Evolutionary conservation across 371 early-diverging fungal genomes (phyloP), one percentile per base, ranked within the genome.

Genomic region (Caulochytrium protostelioides): DNA sequence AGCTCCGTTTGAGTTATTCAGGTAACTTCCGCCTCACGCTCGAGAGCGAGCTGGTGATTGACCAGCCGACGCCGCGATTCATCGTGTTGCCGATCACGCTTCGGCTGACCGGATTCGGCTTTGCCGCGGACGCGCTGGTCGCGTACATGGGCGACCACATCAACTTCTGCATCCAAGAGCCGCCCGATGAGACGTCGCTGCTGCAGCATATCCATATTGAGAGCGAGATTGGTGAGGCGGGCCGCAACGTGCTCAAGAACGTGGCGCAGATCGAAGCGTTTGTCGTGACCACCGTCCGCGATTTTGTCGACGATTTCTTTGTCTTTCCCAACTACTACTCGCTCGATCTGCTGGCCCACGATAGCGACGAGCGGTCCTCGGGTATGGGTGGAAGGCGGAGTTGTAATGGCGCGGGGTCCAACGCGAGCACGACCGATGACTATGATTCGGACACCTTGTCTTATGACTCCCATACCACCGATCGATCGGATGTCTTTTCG

Each of bases 261-360:
- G 86, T 89, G 7, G 81, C 79, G 32, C 79, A 84, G 48, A 76
- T 91, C 22, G 90, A 89, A 46, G 57, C 58, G 34, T 91, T 91
- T 55, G 74, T 89, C 30, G 70, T 87, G 8, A 80, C 82, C 40
- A 83, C 84, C 47, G 57, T 91, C 25, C 70, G 83, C 26, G 72
- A 71, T 34, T 69, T 86, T 40, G 62, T 91, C 10, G 82, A 86
- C 23, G 79, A 84, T 35, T 82, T 80, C 30, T 61, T 86, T 37
- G 85, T 89, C 6, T 86, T 81, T 50, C 92, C 92, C 8, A 71
- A 73, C 33, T 81, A 80, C 42, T 74, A 76, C 29, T 65, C 67
- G 1, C 46, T 72, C 25, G 65, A 72, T 25, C 32, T 63, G n/a
- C n/a, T n/a, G 16, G 23, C n/a, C n/a, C n/a, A n/a, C n/a, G n/a